Evolutionary conservation across 2,329 filamentous ascomycete species (phyloP).

Genomic region (Colletotrichum chlorophyti): DNA sequence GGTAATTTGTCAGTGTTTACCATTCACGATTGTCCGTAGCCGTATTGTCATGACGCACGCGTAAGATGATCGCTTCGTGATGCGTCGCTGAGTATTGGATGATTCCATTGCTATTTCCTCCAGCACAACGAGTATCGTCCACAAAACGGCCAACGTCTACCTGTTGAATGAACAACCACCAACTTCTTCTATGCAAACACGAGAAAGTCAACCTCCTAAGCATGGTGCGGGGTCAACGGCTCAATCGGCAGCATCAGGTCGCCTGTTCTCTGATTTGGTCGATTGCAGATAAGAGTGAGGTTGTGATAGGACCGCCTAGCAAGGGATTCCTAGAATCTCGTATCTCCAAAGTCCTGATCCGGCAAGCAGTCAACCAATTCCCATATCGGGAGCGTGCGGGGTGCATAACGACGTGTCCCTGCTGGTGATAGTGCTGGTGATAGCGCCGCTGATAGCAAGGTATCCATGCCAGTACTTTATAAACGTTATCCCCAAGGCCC

Average conservation of each 20-base stretch:
- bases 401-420: conserved; percentile 11
- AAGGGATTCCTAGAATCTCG: not conserved
- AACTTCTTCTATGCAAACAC: not conserved
- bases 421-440: not conserved
- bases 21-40: not conserved
- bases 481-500: too few species aligned
- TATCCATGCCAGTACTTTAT: not conserved
- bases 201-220: not conserved
- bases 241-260: too few species aligned
- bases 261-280: not conserved
- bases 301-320: conserved; percentile 21
- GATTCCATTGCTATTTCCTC: conserved; percentile 13
- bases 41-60: not conserved
- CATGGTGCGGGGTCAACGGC: conserved; percentile 16
- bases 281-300: conserved; percentile 15
- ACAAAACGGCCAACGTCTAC: not conserved
- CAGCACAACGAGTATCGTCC: not conserved
- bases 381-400: conserved; percentile 4
- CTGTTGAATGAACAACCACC: not conserved
- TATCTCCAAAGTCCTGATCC: conserved; percentile 15
- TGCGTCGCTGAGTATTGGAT: conserved; percentile 16
- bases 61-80: conserved; percentile 17
- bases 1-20: not conserved
- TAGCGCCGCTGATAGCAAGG: not conserved
- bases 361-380: conserved; percentile 1